Base-by-base conservation (phyloP, 73 alveolate species). In the Paraurostyla sp. region DNA sequence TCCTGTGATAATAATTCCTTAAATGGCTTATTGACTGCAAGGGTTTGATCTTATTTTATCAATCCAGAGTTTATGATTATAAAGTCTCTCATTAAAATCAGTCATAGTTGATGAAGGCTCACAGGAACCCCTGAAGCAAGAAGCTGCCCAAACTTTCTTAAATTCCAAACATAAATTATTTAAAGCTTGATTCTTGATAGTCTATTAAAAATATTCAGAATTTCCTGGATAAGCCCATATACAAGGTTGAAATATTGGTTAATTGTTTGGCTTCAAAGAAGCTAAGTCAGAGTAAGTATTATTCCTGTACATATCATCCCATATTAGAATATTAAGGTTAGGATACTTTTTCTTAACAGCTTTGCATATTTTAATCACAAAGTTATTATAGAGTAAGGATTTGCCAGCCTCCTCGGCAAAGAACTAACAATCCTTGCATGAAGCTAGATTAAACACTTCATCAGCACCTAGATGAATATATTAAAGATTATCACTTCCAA, bases 261-360 rank as follows among this genome's bases (percentile, higher is more conserved):
- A 3, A 4, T 33, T 23, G 7, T 48, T 7, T 48, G 13, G 42
- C 27, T 51, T 76, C 15, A 76, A 35, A 52, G 25, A 3, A 0
- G 41, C n/a, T 6, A 76, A 57, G 0, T 76, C 88, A 43, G 32
- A 0, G 25, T 29, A 49, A 2, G 69, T 7, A 29, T 29, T 29
- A 32, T 51, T 51, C 35, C 88, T 11, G 49, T 25, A 76, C 88
- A 76, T 76, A 51, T 76, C 88, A 51, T 76, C 88, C 88, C 88
- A 76, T 2, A 76, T 23, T 60, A 76, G 23, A 25, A 76, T 49
- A 15, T 76, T 60, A n/a, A 51, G 29, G 20, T 33, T 33, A 20
- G 68, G 68, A 48, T 48, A 73, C 6, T 30, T 40, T 27, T 50
- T 30, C 49, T 73, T 73, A 2, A 73, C 52, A 4, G 23, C 30